A percentile compares a stretch with the other conserved stretches of the same genome.
Conservation (phyloP, 2,329 filamentous ascomycete species). For the Leptographium wingfieldii region DNA sequence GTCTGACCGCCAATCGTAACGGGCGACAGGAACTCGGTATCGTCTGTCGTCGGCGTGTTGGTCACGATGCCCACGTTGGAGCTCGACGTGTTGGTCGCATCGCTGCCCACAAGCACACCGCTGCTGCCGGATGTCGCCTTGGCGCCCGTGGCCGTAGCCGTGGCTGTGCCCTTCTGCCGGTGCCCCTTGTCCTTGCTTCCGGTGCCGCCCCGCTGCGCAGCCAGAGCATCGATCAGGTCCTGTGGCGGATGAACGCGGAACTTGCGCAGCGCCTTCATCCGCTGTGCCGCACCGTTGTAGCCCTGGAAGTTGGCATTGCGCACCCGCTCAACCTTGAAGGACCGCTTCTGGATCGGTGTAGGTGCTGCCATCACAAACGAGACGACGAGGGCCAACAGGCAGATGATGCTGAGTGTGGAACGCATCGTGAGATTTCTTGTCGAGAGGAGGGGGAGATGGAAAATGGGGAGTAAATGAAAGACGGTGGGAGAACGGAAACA, state of each 20-base stretch:
- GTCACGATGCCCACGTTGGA: constrained; percentile 43
- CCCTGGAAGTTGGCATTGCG: constrained; percentile 41
- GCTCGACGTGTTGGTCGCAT: constrained; percentile 15
- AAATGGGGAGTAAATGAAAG: constrained; percentile 3
- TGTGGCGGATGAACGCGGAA: constrained; percentile 42
- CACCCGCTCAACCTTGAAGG: constrained; percentile 49
- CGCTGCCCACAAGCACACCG: constrained; percentile 10
- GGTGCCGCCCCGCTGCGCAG: constrained; percentile 1
- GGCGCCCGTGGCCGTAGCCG: not conserved
- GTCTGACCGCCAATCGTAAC: constrained; percentile 58
- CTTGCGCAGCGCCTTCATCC: constrained; percentile 57
- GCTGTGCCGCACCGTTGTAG: constrained; percentile 43
- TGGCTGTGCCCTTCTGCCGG: constrained; percentile 13
- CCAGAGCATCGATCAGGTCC: constrained; percentile 26
- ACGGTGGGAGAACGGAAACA: not conserved
- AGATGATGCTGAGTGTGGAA: constrained; percentile 15
- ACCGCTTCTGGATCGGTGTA: constrained; percentile 37
- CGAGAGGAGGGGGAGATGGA: not conserved
- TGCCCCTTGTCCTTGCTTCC: not conserved
- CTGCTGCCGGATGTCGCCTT: not conserved
- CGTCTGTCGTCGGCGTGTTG: constrained; percentile 51
- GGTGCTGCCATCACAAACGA: constrained; percentile 31
- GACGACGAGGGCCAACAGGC: constrained; percentile 35
- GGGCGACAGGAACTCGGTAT: constrained; percentile 57
- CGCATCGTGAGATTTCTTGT: constrained; percentile 12